Percentiles rank a stretch among this genome's conserved stretches.
phyloP scores from a whole-genome alignment of 768 basidiomycete genomes.

The Hemileccinum rubropunctum region DNA sequence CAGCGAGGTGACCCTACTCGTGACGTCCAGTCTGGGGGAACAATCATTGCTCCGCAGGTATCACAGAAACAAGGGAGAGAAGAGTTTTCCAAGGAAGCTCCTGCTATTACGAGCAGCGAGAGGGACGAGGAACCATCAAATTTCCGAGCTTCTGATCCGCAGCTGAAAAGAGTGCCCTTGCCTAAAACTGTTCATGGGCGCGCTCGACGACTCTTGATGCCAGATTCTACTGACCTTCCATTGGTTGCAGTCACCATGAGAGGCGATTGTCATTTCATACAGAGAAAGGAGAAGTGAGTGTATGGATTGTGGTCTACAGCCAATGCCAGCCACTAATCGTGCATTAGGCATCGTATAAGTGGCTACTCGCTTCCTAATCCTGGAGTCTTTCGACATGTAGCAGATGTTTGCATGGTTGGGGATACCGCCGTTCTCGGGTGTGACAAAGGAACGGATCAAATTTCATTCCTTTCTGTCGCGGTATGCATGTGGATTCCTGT shows the following conservation, averaged over 20 bases:
- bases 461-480: slow-evolving; percentile 38
- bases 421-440: slow-evolving; percentile 44
- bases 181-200: slow-evolving; percentile 33
- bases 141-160: slow-evolving; percentile 16
- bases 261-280: slow-evolving; percentile 43
- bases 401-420: slow-evolving; percentile 44
- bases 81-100: slow-evolving; percentile 5
- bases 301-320: slow-evolving; percentile 1
- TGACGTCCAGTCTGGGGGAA: slow-evolving; percentile 2
- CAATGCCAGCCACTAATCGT: slow-evolving; percentile 9
- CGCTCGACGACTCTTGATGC: slow-evolving; percentile 32
- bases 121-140: slow-evolving; percentile 13
- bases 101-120: slow-evolving; percentile 13
- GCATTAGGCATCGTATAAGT: slow-evolving; percentile 34
- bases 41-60: background rate
- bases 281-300: slow-evolving; percentile 31
- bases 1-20: slow-evolving; percentile 4
- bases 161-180: slow-evolving; percentile 28
- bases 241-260: slow-evolving; percentile 46
- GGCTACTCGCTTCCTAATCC: slow-evolving; percentile 39
- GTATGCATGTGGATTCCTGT: slow-evolving; percentile 29
- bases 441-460: slow-evolving; percentile 39
- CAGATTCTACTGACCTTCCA: slow-evolving; percentile 29
- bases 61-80: slow-evolving; percentile 9
- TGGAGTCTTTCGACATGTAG: slow-evolving; percentile 38